A percentile compares a stretch with the other conserved stretches of the same genome.
phyloP scores from a whole-genome alignment of 768 basidiomycete genomes.

The Pisolithus orientalis region DNA sequence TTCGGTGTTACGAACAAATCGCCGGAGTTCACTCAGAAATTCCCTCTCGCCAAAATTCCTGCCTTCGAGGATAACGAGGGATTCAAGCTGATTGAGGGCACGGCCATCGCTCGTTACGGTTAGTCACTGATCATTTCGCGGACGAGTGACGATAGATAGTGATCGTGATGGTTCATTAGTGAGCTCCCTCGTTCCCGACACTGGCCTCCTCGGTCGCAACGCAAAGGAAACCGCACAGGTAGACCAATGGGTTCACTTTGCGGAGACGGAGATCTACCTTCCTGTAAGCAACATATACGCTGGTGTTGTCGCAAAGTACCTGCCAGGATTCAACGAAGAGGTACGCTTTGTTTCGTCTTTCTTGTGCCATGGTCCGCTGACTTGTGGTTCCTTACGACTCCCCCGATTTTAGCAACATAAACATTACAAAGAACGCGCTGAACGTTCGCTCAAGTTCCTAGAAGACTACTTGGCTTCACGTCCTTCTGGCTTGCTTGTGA shows the following conservation, averaged over 20 bases:
- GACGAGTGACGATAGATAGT: not conserved
- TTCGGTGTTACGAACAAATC: no score
- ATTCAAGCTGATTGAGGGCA: conserved; percentile 1
- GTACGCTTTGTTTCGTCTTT: not conserved
- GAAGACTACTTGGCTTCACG: conserved; percentile 9
- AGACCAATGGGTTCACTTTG: conserved; percentile 7
- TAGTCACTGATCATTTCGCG: not conserved
- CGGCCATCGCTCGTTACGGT: conserved; percentile 6
- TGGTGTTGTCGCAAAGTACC: not conserved
- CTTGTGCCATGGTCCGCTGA: not conserved
- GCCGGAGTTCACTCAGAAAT: no score
- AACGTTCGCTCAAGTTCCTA: conserved; percentile 7
- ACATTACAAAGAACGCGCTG: not conserved
- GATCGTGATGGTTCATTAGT: not conserved
- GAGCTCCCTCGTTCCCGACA: not conserved
- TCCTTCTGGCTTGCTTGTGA: conserved; percentile 10
- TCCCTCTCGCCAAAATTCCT: not conserved
- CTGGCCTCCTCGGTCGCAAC: not conserved
- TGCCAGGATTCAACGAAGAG: not conserved
- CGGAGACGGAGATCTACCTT: not conserved
- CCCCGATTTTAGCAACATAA: not conserved
- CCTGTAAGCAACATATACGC: not conserved
- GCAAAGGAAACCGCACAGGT: conserved; percentile 2
- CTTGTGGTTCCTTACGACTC: not conserved
- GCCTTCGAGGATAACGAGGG: conserved; percentile 3